Conservation (phyloP, 2,329 filamentous ascomycete species). For the Trichothecium sympodiale region DNA sequence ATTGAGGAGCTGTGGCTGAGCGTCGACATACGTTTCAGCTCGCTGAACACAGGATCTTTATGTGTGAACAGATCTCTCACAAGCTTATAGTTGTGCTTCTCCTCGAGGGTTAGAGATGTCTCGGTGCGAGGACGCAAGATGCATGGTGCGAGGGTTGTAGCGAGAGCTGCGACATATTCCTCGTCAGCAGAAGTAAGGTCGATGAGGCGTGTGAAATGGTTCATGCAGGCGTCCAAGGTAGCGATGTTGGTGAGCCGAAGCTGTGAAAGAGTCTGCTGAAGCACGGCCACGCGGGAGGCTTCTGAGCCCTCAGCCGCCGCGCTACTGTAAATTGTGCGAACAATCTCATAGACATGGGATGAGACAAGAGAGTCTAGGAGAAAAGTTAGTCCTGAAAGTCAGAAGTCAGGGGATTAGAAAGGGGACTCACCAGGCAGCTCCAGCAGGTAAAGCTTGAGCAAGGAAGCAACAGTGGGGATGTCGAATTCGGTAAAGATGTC, state of each 20-base stretch:
- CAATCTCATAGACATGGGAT: constrained; percentile 95
- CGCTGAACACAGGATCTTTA: constrained; percentile 91
- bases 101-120: constrained; percentile 86
- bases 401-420: background rate
- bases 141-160: constrained; percentile 68
- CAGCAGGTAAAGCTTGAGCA: constrained; percentile 87
- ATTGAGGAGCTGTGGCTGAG: constrained; percentile 54
- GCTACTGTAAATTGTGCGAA: constrained; percentile 90
- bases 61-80: constrained; percentile 86
- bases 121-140: constrained; percentile 79
- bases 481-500: constrained; percentile 81
- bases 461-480: constrained; percentile 83
- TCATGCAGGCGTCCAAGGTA: constrained; percentile 95
- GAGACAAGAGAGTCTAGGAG: constrained; percentile 92
- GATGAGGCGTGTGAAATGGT: constrained; percentile 93
- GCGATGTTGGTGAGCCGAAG: constrained; percentile 94
- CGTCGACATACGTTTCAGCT: constrained; percentile 80
- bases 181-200: constrained; percentile 95
- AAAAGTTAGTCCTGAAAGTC: constrained; percentile 13
- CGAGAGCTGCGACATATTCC: constrained; percentile 64
- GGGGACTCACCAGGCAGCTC: constrained; percentile 74
- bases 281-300: constrained; percentile 70
- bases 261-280: constrained; percentile 92
- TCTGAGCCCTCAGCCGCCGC: constrained; percentile 67
- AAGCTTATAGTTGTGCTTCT: constrained; percentile 83